phyloP scores from a whole-genome alignment of 1,284 basidiomycete species.

The Lentinus polychrous region DNA sequence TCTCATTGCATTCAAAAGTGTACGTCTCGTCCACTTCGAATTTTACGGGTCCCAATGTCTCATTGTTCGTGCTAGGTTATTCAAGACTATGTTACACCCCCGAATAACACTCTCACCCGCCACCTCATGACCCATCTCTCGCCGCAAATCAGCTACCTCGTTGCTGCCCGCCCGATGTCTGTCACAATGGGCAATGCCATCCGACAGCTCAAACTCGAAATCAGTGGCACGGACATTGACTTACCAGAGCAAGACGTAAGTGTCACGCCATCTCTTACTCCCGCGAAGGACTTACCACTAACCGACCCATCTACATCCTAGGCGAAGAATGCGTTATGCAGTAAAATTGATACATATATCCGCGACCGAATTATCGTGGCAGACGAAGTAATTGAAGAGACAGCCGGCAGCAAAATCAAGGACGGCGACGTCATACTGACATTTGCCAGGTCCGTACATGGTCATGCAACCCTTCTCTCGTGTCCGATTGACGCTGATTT shows the following conservation, averaged over 20 bases:
- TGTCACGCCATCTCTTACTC: constrained; percentile 11
- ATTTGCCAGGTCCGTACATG: constrained; percentile 83
- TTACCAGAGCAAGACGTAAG: constrained; percentile 89
- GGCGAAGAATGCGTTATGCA: constrained; percentile 84
- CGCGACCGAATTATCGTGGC: constrained; percentile 91
- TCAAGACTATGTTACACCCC: constrained; percentile 79
- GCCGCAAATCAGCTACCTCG: constrained; percentile 87
- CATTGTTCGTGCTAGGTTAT: constrained; percentile 59
- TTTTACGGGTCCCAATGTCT: constrained; percentile 5
- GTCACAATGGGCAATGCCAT: constrained; percentile 95
- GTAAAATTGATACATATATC: constrained; percentile 91
- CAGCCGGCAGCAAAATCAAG: constrained; percentile 89
- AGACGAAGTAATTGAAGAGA: constrained; percentile 87
- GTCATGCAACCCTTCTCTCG: constrained; percentile 4
- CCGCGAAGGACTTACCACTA: constrained; percentile 1
- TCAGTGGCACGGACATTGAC: constrained; percentile 88
- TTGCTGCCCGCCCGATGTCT: constrained; percentile 85
- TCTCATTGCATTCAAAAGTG: constrained; percentile 77
- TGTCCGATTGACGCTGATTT: constrained; percentile 12
- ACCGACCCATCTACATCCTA: constrained; percentile 26
- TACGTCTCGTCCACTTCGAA: constrained; percentile 30
- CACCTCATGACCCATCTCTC: constrained; percentile 86
- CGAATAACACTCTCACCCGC: constrained; percentile 76
- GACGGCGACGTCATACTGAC: constrained; percentile 91
- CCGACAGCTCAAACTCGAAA: constrained; percentile 93